Conservation (phyloP, 192 early-diverging fungal genomes). For the Anaeromyces robustus region DNA sequence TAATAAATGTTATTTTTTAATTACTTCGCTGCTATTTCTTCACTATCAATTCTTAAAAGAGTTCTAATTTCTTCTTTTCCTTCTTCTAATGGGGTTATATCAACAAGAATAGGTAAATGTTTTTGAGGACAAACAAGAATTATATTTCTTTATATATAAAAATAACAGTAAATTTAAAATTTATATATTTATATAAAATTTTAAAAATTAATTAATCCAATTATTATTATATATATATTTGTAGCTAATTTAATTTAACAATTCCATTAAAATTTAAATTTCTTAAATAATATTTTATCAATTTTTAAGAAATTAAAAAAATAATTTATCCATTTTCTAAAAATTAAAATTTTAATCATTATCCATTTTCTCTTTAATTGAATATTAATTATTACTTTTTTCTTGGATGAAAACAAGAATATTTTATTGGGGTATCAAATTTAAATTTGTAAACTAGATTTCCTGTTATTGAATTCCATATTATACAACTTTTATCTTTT, state of each 20-base stretch:
- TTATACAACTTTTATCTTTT: constrained; percentile 63
- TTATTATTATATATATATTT: no score
- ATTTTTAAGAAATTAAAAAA: no score
- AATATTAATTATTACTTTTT: constrained; percentile 36
- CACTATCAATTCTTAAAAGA: background rate
- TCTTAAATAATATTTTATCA: no score
- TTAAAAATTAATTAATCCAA: no score
- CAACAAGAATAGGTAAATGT: constrained; percentile 19
- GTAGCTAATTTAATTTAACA: no score
- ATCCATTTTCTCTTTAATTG: no score
- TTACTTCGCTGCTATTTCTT: background rate
- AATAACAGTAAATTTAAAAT: no score
- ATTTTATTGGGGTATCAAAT: constrained; percentile 52
- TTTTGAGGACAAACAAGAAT: constrained; percentile 14
- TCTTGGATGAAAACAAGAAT: constrained; percentile 64
- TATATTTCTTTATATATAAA: background rate
- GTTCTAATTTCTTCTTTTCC: background rate
- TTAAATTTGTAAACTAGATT: constrained; percentile 31
- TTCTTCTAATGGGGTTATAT: background rate
- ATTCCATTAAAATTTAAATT: no score
- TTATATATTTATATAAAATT: no score
- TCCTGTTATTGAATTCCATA: constrained; percentile 67
- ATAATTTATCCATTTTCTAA: no score
- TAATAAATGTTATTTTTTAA: no score
- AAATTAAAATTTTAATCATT: no score